These are phyloP conservation scores for Thalassiosira mediterranea DNA, from an alignment of 352 stramenopile genomes.

Conservation along the genomic window DNA sequence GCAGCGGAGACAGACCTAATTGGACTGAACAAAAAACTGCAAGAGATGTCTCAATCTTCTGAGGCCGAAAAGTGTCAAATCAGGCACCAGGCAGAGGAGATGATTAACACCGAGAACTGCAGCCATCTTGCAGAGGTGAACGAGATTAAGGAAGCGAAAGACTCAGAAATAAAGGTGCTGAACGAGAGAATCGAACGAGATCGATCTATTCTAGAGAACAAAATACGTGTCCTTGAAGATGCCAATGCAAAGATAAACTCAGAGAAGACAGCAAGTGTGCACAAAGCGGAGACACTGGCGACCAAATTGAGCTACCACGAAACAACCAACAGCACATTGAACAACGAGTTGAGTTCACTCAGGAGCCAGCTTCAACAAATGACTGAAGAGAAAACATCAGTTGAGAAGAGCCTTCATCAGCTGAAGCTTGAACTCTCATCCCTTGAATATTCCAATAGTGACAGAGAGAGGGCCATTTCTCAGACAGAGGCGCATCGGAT, in stretches of 20 bases:
- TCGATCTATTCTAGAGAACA: slow-evolving; percentile 35
- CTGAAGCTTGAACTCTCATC: slow-evolving; percentile 44
- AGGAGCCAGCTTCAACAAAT: slow-evolving; percentile 34
- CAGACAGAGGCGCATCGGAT: slow-evolving; percentile 35
- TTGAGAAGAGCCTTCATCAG: slow-evolving; percentile 52
- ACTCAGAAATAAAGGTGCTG: slow-evolving; percentile 48
- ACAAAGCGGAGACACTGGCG: slow-evolving; percentile 39
- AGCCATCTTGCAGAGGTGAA: slow-evolving; percentile 39
- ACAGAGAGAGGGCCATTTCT: slow-evolving; percentile 34
- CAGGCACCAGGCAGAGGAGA: slow-evolving; percentile 34
- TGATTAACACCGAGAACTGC: slow-evolving; percentile 32
- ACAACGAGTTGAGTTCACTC: slow-evolving; percentile 47
- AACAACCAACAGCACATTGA: slow-evolving; percentile 43
- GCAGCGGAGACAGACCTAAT: slow-evolving; percentile 39
- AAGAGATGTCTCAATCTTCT: slow-evolving; percentile 33
- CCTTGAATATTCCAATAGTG: slow-evolving; percentile 47
- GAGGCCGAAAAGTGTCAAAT: slow-evolving; percentile 49
- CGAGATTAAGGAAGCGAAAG: slow-evolving; percentile 38
- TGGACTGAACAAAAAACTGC: slow-evolving; percentile 33
- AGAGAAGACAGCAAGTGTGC: slow-evolving; percentile 31
- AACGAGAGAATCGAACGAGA: slow-evolving; percentile 32
- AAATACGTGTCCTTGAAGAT: slow-evolving; percentile 43
- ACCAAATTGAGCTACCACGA: slow-evolving; percentile 48
- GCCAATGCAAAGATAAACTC: slow-evolving; percentile 46
- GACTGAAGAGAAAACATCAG: slow-evolving; percentile 40